These are phyloP conservation scores for Sclerotinia trifoliorum DNA, from an alignment of 2,329 filamentous ascomycete genomes.

Conservation along the genomic window DNA sequence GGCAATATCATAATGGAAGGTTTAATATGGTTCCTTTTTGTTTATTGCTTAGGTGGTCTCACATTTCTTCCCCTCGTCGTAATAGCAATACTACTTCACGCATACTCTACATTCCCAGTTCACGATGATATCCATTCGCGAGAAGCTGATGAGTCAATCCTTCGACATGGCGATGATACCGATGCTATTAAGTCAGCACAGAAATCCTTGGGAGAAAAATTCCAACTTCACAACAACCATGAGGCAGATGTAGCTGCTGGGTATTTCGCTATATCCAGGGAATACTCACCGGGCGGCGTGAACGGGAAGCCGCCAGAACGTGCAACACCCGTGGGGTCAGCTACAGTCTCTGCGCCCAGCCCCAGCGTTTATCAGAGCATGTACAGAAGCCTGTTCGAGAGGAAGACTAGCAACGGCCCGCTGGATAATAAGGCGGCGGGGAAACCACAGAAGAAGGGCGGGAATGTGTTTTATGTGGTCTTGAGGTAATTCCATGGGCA, in stretches of 20 bases:
- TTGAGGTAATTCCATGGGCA: constrained; percentile 58
- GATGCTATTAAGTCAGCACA: constrained; percentile 61
- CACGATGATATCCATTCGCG: constrained; percentile 44
- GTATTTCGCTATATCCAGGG: constrained; percentile 92
- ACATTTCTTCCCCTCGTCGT: constrained; percentile 80
- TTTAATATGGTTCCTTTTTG: constrained; percentile 57
- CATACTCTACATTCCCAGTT: constrained; percentile 65
- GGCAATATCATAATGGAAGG: constrained; percentile 33
- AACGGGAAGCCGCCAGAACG: constrained; percentile 91
- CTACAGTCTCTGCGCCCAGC: constrained; percentile 73
- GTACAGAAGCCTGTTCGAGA: constrained; percentile 94
- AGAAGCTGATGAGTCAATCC: constrained; percentile 44
- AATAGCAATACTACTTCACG: constrained; percentile 59
- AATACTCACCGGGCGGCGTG: constrained; percentile 87
- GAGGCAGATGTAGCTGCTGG: constrained; percentile 81
- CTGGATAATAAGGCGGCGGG: constrained; percentile 39
- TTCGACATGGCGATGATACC: constrained; percentile 63
- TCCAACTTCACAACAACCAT: constrained; percentile 54
- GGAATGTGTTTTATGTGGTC: constrained; percentile 92
- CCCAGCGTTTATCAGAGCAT: constrained; percentile 97
- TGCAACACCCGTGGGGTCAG: constrained; percentile 72
- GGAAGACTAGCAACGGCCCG: constrained; percentile 54
- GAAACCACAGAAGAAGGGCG: constrained; percentile 55
- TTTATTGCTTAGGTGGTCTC: constrained; percentile 82
- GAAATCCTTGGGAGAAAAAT: constrained; percentile 58